Evolutionary conservation across 441 rosid genomes (phyloP).

Genomic region (Erodium moschatum): DNA sequence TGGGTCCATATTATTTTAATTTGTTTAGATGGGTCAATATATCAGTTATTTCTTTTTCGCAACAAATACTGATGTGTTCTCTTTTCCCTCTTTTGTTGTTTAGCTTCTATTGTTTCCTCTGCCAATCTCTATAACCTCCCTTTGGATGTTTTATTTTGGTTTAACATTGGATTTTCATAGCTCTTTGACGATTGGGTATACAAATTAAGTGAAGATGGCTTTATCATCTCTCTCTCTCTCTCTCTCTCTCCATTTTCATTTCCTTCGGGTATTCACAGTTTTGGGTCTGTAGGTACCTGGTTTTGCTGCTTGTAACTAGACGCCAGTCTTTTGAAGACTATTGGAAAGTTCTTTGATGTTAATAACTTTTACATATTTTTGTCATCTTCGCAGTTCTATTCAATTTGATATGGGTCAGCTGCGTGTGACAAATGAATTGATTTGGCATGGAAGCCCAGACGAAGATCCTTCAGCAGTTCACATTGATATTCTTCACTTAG

Average conservation of each 20-base stretch:
- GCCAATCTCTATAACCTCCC: neutral
- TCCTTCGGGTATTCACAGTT: neutral
- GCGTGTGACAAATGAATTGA: slow-evolving; percentile 78
- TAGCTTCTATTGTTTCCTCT: neutral
- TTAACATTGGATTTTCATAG: neutral
- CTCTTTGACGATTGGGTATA: neutral
- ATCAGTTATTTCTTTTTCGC: neutral
- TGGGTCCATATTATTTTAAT: neutral
- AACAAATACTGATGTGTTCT: neutral
- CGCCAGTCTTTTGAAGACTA: neutral
- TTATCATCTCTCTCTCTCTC: neutral
- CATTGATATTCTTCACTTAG: slow-evolving; percentile 89
- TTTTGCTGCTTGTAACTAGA: slow-evolving; percentile 2
- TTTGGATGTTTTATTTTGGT: neutral
- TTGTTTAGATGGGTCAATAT: neutral
- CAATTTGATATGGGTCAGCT: slow-evolving; percentile 94
- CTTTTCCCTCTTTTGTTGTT: neutral
- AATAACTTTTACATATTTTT: slow-evolving; percentile 19
- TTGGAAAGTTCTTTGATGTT: slow-evolving; percentile 13
- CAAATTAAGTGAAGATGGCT: neutral
- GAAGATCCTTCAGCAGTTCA: slow-evolving; percentile 90
- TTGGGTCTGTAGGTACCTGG: slow-evolving; percentile 6
- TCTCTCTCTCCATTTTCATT: neutral
- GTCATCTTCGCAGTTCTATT: slow-evolving; percentile 58
- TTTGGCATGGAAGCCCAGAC: slow-evolving; percentile 86